Evolutionary conservation across 192 early-diverging fungal species (phyloP).

Genomic region (Backusella luteola): DNA sequence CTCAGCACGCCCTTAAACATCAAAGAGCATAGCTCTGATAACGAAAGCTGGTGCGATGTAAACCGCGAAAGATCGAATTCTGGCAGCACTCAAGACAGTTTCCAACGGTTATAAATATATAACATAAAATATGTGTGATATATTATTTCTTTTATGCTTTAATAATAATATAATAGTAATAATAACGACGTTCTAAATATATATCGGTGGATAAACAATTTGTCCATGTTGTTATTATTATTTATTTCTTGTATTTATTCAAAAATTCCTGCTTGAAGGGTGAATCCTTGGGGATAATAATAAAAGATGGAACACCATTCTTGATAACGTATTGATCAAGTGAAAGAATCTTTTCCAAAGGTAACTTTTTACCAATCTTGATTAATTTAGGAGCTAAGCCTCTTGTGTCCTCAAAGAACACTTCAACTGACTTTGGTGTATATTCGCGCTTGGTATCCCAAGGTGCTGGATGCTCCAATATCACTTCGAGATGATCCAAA

Average conservation of each 20-base stretch:
- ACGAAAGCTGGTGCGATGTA: slow-evolving; percentile 4
- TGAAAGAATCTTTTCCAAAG: slow-evolving; percentile 63
- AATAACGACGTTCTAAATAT: background rate
- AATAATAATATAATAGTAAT: background rate
- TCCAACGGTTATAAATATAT: background rate
- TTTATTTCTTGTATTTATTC: slow-evolving; percentile 54
- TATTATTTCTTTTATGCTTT: background rate
- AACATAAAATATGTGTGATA: background rate
- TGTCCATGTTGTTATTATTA: background rate
- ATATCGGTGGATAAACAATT: background rate
- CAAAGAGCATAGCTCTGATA: background rate
- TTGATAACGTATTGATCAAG: slow-evolving; percentile 69
- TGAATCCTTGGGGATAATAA: slow-evolving; percentile 73
- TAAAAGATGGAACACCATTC: slow-evolving; percentile 84
- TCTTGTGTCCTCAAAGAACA: slow-evolving; percentile 75
- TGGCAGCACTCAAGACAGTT: background rate
- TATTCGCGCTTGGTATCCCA: slow-evolving; percentile 83
- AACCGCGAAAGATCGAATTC: background rate
- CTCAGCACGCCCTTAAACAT: background rate
- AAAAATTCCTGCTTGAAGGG: slow-evolving; percentile 65
- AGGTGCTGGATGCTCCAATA: slow-evolving; percentile 76
- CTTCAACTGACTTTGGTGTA: slow-evolving; percentile 64
- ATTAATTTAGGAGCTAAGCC: slow-evolving; percentile 55
- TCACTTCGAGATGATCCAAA: slow-evolving; percentile 76
- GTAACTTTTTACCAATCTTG: slow-evolving; percentile 59